Evolutionary conservation across 805 yeast species (phyloP).

Genomic region (Ogataea pignaliae): DNA sequence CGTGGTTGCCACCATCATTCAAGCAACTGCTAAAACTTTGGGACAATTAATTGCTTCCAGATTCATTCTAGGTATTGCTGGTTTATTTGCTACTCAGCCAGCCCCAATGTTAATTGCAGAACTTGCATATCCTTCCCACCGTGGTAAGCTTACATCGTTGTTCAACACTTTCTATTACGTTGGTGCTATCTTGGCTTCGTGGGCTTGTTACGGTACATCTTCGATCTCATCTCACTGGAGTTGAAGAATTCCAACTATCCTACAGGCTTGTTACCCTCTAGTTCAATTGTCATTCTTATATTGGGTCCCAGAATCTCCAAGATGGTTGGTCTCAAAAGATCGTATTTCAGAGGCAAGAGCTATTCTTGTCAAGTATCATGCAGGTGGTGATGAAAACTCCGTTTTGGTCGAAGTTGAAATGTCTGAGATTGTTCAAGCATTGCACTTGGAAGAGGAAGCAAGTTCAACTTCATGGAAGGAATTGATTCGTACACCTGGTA

Average conservation of each 20-base stretch:
- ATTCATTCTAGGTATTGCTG: slow-evolving; percentile 46
- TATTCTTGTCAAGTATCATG: slow-evolving; percentile 24
- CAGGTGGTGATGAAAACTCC: slow-evolving; percentile 29
- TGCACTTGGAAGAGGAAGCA: slow-evolving; percentile 33
- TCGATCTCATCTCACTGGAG: slow-evolving; percentile 31
- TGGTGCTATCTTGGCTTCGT: slow-evolving; percentile 44
- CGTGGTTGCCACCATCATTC: slow-evolving; percentile 51
- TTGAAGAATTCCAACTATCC: slow-evolving; percentile 53
- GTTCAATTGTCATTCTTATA: slow-evolving; percentile 33
- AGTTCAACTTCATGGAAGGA: slow-evolving; percentile 32
- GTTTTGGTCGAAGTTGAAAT: slow-evolving; percentile 34
- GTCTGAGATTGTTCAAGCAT: slow-evolving; percentile 33
- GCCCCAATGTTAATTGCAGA: slow-evolving; percentile 50
- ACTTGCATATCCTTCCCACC: slow-evolving; percentile 42
- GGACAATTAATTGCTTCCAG: slow-evolving; percentile 40
- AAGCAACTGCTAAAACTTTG: slow-evolving; percentile 35
- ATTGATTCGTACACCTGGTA: slow-evolving; percentile 32
- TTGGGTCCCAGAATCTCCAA: slow-evolving; percentile 42
- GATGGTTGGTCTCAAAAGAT: slow-evolving; percentile 36
- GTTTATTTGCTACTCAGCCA: slow-evolving; percentile 36
- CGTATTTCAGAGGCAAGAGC: slow-evolving; percentile 31
- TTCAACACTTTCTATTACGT: slow-evolving; percentile 45
- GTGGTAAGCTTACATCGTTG: slow-evolving; percentile 39
- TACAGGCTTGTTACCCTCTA: slow-evolving; percentile 46
- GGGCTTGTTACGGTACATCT: slow-evolving; percentile 41